Evolutionary conservation across 179 eudicot species (phyloP), one percentile per base, ranked within the genome.

Genomic region (Gypsophila paniculata): DNA sequence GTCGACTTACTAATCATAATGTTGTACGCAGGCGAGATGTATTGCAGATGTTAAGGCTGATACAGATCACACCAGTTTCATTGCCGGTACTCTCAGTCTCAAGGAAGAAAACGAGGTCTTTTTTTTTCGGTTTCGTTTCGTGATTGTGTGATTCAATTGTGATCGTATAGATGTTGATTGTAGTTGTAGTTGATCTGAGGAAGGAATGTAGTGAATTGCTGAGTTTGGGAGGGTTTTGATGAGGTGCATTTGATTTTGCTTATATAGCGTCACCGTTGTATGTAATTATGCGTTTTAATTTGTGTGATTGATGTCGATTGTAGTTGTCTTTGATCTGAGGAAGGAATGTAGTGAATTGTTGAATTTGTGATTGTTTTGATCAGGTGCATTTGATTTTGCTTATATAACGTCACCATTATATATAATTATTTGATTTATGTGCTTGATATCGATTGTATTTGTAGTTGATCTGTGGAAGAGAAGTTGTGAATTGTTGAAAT

Each of bases 101-200:
- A 94, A 91, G 77, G 99, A 94, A 78, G 97, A 94, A 84, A 94
- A 94, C 21, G 97, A 94, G 96, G 99, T 94, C n/a, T 22, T 44
- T 21, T 10, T 71, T 42, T 10, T 29, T 29, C 34, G 34, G 34
- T 29, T 29, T 29, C 34, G 34, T 59, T 48, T 36, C 46, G 19
- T 0, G 6, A 34, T 60, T 22, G 3, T 38, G 14, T 29, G 34
- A 29, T n/a, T n/a, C n/a, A n/a, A n/a, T n/a, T 29, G 18, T 13
- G 14, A 3, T 42, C 5, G 8, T n/a, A 3, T 42, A 1, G 8
- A 21, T 25, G 0, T 58, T 6, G 62, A 10, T 22, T 9, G 49
- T n/a, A 23, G 46, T 26, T 68, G 46, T 15, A 10, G 23, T 25
- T 72, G 25, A 18, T 54, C 15, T 70, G 8, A 14, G 59, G 48